A percentile compares a stretch with the other conserved stretches of the same genome.
Conservation (phyloP, 1,284 basidiomycete genomes). For the Cryptococcus sp. region DNA sequence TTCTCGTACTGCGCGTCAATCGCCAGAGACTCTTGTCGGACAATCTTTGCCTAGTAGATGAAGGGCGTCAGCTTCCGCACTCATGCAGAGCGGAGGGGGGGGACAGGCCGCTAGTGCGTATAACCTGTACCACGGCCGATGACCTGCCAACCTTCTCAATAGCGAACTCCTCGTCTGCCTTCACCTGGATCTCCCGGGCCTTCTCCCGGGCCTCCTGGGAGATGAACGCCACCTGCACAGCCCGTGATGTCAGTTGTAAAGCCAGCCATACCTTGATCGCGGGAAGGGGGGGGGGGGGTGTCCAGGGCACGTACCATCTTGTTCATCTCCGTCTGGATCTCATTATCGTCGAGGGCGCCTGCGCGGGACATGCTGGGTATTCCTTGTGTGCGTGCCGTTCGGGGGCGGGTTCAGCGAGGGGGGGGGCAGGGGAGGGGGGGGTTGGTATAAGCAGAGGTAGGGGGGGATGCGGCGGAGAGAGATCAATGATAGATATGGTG, state of each 20-base stretch:
- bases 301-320: constrained; percentile 87
- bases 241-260: not conserved
- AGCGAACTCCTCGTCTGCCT: constrained; percentile 95
- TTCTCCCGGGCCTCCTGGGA: constrained; percentile 95
- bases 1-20: constrained; percentile 91
- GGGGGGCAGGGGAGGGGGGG: not conserved
- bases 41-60: constrained; percentile 74
- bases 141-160: constrained; percentile 71
- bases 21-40: constrained; percentile 86
- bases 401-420: not conserved
- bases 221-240: constrained; percentile 83
- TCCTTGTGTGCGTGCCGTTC: not conserved
- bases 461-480: not conserved
- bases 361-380: constrained; percentile 47
- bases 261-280: not conserved
- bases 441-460: not conserved
- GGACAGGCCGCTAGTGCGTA: no score
- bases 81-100: no score
- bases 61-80: not conserved
- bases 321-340: constrained; percentile 95
- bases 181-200: constrained; percentile 91
- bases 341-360: constrained; percentile 84
- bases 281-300: not conserved
- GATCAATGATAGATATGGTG: not conserved
- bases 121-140: not conserved